Percentiles rank a stretch among this genome's conserved stretches.
Evolutionary conservation across 1,139 yeast genomes (phyloP).

Genomic region (Nakaseomyces kungkrabaensis): DNA sequence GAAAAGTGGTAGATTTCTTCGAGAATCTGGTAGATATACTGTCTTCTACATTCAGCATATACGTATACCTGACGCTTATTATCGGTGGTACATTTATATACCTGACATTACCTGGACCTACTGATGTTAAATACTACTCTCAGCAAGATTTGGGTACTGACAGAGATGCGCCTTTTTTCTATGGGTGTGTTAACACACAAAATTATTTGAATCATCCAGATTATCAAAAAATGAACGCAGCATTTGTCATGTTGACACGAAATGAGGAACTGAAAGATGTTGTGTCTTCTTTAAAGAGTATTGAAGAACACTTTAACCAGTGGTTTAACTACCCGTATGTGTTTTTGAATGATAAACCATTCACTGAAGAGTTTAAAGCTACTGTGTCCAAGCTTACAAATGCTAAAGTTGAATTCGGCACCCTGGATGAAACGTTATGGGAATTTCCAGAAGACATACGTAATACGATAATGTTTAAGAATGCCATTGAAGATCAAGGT

Average conservation of each 20-base stretch:
- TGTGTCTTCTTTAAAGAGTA: conserved; percentile 51
- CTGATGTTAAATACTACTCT: conserved; percentile 12
- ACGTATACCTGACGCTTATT: neutral
- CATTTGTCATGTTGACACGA: conserved; percentile 73
- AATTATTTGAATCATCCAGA: conserved; percentile 28
- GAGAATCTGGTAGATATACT: neutral
- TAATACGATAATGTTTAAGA: conserved; percentile 33
- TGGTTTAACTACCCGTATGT: conserved; percentile 90
- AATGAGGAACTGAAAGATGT: conserved; percentile 67
- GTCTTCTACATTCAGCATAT: neutral
- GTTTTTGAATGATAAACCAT: conserved; percentile 70
- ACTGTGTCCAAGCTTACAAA: conserved; percentile 42
- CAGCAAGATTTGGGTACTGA: conserved; percentile 13
- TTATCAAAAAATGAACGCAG: conserved; percentile 52
- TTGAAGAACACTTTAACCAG: conserved; percentile 81
- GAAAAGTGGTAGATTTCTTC: neutral
- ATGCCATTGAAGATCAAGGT: conserved; percentile 54
- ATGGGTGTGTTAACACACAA: conserved; percentile 41
- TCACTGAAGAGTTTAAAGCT: conserved; percentile 49
- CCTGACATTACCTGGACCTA: neutral
- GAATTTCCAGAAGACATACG: conserved; percentile 27
- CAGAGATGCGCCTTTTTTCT: conserved; percentile 33
- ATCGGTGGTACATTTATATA: conserved; percentile 1
- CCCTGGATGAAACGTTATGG: conserved; percentile 26
- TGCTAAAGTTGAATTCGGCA: conserved; percentile 32